Evolutionary conservation across 768 basidiomycete genomes (phyloP).

Genomic region (Amanita pallidorosea): DNA sequence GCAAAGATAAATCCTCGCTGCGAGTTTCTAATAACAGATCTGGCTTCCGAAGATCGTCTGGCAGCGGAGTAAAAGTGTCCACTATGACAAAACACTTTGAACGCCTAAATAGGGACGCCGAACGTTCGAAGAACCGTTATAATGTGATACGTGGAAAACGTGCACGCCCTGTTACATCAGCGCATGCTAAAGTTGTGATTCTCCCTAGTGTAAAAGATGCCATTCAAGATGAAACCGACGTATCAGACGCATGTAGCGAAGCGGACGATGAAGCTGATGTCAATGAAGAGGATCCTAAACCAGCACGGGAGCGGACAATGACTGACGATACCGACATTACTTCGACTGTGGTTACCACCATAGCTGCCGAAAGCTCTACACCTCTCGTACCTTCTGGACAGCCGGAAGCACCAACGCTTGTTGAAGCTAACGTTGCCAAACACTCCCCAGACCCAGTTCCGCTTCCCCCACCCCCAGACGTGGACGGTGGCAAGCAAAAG

Average conservation of each 20-base stretch:
- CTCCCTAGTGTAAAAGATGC: slow-evolving; percentile 87
- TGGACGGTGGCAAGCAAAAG: slow-evolving; percentile 26
- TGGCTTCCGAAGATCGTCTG: slow-evolving; percentile 42
- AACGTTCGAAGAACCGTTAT: slow-evolving; percentile 69
- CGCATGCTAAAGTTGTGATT: slow-evolving; percentile 80
- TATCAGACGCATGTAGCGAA: slow-evolving; percentile 52
- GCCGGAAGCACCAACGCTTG: slow-evolving; percentile 7
- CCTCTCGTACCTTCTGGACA: slow-evolving; percentile 6
- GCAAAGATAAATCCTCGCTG: slow-evolving; percentile 27
- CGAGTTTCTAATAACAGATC: slow-evolving; percentile 39
- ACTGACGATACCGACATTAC: slow-evolving; percentile 13
- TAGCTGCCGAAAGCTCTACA: slow-evolving; percentile 15
- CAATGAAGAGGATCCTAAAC: slow-evolving; percentile 28
- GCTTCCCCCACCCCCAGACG: slow-evolving; percentile 49
- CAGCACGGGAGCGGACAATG: slow-evolving; percentile 16
- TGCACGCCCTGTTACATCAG: slow-evolving; percentile 83
- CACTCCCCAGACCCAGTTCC: slow-evolving; percentile 22
- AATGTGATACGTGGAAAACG: slow-evolving; percentile 79
- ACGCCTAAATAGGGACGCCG: slow-evolving; percentile 63
- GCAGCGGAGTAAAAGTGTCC: slow-evolving; percentile 62
- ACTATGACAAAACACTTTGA: slow-evolving; percentile 90
- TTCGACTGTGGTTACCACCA: slow-evolving; percentile 8
- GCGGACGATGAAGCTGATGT: slow-evolving; percentile 47
- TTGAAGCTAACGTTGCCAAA: slow-evolving; percentile 6
- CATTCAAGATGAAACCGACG: slow-evolving; percentile 73